phyloP scores from a whole-genome alignment of 805 yeast genomes.

The Wickerhamomyces chaumierensis region DNA sequence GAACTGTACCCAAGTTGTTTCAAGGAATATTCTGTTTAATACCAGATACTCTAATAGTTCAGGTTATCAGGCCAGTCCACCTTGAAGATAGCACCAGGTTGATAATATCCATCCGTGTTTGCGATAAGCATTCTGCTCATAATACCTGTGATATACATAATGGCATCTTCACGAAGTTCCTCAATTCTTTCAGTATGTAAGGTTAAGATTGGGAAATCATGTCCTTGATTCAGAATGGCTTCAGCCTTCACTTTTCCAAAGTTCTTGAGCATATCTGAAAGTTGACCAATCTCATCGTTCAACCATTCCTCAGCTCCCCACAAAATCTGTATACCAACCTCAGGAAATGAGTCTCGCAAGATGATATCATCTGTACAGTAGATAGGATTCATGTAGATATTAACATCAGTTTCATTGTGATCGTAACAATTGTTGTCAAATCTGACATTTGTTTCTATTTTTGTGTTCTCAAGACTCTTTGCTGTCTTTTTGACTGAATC shows the following conservation, averaged over 20 bases:
- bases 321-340: constrained; percentile 27
- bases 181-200: constrained; percentile 30
- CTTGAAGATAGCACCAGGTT: constrained; percentile 5
- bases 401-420: too few species aligned
- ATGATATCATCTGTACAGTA: constrained; percentile 18
- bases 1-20: too few species aligned
- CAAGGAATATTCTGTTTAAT: too few species aligned
- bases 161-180: constrained; percentile 31
- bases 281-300: constrained; percentile 24
- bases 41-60: too few species aligned
- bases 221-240: constrained; percentile 25
- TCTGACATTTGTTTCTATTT: too few species aligned
- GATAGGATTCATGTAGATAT: constrained; percentile 20
- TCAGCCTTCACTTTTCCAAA: constrained; percentile 24
- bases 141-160: constrained; percentile 26
- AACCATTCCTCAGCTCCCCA: constrained; percentile 34
- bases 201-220: constrained; percentile 37
- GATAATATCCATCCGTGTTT: constrained; percentile 22
- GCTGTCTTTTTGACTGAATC: too few species aligned
- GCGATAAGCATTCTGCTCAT: constrained; percentile 34
- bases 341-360: constrained; percentile 33
- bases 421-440: too few species aligned
- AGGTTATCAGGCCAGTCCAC: constrained; percentile 1
- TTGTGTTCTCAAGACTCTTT: too few species aligned
- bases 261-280: constrained; percentile 17